Base-by-base conservation (phyloP, 805 yeast genomes). In the Teunomyces pallodes region DNA sequence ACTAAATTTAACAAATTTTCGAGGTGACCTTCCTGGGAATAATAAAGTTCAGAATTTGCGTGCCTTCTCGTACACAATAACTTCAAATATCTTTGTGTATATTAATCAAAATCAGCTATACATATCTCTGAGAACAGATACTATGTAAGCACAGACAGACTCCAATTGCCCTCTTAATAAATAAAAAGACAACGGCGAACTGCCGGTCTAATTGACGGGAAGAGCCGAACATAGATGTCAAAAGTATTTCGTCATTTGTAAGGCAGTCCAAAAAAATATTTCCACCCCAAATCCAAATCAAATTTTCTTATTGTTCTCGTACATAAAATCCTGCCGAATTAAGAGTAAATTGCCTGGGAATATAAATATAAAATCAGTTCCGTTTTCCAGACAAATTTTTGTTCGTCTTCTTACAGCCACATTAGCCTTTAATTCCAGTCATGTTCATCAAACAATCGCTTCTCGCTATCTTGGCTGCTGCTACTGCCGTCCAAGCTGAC, bases 401-500 rank as follows among this genome's bases (percentile, higher is more conserved):
- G 10, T n/a, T 5, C 35, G 14, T 38, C 26, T 12, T 29, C n/a
- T n/a, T 29, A n/a, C 29, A 20, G 30, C 17, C 17, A 33, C 7
- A 14, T 33, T 13, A 33, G 9, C 17, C 16, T 5, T 17, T 17
- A 8, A 33, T 24, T 38, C 6, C 29, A 38, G 28, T 20, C 17
- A 38, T 38, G 41, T 26, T 24, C 41, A 13, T 38, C 13, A 38
- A 38, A 24, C 41, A 38, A 13, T 20, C 41, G 28, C 10, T 26
- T 24, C 28, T 28, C 14, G 14, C 35, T 26, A 14, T 41, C 12
- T 38, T 38, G 17, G 39, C 55, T 10, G 53, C 54, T n/a, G 36
- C 52, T 36, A 41, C 52, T 28, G 47, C 51, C 13, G 42, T 53
- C 12, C 58, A 48, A 17, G 56, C 66, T 7, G 61, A 67, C 4